Evolutionary conservation across 371 early-diverging fungal genomes (phyloP), one percentile per base, ranked within the genome.

Genomic region (Apophysomyces elegans): DNA sequence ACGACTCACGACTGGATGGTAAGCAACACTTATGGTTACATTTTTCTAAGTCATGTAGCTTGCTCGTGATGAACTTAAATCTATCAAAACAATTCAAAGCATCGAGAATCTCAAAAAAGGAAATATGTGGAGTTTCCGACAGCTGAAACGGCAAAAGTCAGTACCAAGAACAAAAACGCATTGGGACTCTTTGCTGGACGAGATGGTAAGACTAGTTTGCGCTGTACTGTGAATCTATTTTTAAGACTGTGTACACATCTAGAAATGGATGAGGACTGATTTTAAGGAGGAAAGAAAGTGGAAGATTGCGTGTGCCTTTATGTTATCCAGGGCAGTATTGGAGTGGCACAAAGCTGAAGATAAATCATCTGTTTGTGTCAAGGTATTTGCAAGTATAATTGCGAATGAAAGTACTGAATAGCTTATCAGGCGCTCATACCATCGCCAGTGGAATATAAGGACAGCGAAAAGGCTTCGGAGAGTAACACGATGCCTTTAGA

Each of bases 111-210:
- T 96, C 58, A 96, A 96, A 65, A 84, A 86, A 18, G 80, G 83
- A 39, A 88, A 90, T 65, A 63, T 84, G 57, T 96, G 95, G 96
- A 90, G 92, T 65, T 86, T 92, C 44, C 78, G 89, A 67, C 98
- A 97, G 71, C 74, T 93, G 13, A 90, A 87, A 65, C 84, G 84
- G 37, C 92, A 92, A 61, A 83, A 80, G 1, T 81, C 89, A 1
- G 88, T 90, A 14, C 83, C 88, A 16, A 75, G 95, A 47, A 78
- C 84, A n/a, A 92, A 93, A 57, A 88, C 92, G 0, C 95, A 95
- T 62, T 93, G 95, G 95, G 97, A 96, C 73, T 84, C 84, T 58
- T 66, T 96, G 39, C 67, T 97, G 64, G 93, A 94, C 61, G 95
- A 96, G 65, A 92, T 94, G 94, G 89, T 90, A 79, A 56, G 37